Evolutionary conservation across 495 filamentous ascomycete species (phyloP).

Genomic region (Cairneyella variabilis): DNA sequence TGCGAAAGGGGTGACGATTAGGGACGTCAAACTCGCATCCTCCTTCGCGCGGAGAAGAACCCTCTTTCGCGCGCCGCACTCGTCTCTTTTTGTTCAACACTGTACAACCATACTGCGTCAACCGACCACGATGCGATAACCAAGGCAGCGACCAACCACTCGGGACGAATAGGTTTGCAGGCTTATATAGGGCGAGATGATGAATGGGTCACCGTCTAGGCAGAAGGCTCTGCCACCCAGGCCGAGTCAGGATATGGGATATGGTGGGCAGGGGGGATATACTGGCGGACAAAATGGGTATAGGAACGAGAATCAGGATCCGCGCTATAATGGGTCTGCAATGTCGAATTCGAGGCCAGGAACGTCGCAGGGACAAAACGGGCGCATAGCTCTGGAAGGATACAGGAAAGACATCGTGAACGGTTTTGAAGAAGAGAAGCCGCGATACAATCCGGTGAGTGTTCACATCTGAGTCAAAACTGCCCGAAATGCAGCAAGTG

Average conservation of each 20-base stretch:
- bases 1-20: background rate
- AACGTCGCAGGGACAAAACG: conserved; percentile 6
- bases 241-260: conserved; percentile 16
- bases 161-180: background rate
- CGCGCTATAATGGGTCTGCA: background rate
- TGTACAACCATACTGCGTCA: background rate
- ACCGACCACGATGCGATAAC: background rate
- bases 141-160: background rate
- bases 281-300: conserved; percentile 2
- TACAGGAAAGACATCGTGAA: conserved; percentile 42
- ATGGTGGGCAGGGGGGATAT: background rate
- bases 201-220: conserved; percentile 12
- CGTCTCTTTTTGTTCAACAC: background rate
- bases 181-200: background rate
- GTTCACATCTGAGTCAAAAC: background rate
- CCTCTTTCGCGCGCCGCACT: background rate
- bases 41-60: background rate
- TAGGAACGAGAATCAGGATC: conserved; percentile 11
- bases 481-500: background rate
- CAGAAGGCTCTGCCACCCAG: conserved; percentile 10
- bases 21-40: background rate
- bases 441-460: conserved; percentile 46
- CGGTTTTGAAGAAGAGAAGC: conserved; percentile 40
- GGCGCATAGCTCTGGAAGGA: conserved; percentile 36
- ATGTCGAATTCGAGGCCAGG: background rate